Conservation (phyloP, 2,329 filamentous ascomycete species). For the Aspergillus tamarii region DNA sequence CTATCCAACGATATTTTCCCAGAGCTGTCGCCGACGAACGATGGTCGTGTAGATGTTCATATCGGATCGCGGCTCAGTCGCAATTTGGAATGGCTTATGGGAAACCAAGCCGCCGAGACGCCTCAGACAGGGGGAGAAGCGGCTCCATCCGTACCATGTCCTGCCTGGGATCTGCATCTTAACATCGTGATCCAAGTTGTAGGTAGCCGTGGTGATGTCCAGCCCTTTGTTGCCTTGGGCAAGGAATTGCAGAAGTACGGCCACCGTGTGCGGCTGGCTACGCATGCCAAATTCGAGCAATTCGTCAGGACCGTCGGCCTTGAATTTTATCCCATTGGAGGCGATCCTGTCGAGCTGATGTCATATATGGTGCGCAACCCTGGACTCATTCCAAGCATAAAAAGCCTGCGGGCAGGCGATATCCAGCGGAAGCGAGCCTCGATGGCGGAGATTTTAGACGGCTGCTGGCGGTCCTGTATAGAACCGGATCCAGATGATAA, state of each 20-base stretch:
- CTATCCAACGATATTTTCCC: neutral
- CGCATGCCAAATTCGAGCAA: conserved; percentile 56
- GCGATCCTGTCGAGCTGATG: conserved; percentile 56
- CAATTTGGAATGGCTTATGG: neutral
- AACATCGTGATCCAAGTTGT: conserved; percentile 61
- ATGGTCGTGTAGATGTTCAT: neutral
- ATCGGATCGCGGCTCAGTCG: neutral
- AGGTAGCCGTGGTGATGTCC: conserved; percentile 60
- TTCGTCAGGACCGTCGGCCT: conserved; percentile 56
- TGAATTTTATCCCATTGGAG: conserved; percentile 62
- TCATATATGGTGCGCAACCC: conserved; percentile 55
- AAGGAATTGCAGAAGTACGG: conserved; percentile 52
- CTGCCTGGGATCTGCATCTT: conserved; percentile 25
- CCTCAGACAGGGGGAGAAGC: neutral
- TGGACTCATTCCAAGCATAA: conserved; percentile 41
- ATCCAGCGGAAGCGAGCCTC: conserved; percentile 32
- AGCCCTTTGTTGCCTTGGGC: conserved; percentile 62
- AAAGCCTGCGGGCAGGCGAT: conserved; percentile 38
- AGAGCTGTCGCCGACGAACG: neutral
- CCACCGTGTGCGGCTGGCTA: conserved; percentile 61
- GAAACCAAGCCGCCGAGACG: neutral
- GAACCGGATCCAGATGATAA: conserved; percentile 27
- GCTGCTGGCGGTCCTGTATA: conserved; percentile 44
- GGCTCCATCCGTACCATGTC: neutral
- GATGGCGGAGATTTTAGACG: conserved; percentile 42